phyloP scores from a whole-genome alignment of 2,329 filamentous ascomycete genomes.

The Zymoseptoria passerinii region DNA sequence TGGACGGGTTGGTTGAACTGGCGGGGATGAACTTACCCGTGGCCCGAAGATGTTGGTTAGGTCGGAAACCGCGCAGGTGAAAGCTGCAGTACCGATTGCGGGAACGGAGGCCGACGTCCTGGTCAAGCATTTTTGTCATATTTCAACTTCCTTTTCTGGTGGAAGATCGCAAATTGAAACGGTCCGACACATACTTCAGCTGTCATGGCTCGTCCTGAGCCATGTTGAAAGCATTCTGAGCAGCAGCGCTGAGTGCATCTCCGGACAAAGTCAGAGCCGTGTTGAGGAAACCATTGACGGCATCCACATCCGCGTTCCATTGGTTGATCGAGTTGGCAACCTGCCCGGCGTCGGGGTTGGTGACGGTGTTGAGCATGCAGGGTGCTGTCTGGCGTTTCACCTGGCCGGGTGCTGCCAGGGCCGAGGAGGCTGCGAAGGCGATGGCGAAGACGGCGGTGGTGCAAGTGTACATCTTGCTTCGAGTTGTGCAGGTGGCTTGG shows the following conservation, averaged over 20 bases:
- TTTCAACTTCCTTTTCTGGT: not conserved
- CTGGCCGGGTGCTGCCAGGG: not conserved
- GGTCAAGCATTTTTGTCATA: not conserved
- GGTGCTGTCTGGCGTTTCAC: not conserved
- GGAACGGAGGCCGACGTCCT: conserved; percentile 3
- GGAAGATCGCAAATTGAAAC: too few species aligned
- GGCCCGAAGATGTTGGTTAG: conserved; percentile 10
- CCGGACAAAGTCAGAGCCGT: conserved; percentile 46
- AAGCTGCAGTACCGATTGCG: conserved; percentile 6
- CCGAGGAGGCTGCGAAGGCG: conserved; percentile 1
- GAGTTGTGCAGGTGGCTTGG: too few species aligned
- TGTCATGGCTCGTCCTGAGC: conserved; percentile 19
- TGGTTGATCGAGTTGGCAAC: conserved; percentile 11
- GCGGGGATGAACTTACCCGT: not conserved
- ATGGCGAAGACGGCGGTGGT: conserved; percentile 2
- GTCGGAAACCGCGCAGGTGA: conserved; percentile 8
- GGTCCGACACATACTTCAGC: conserved; percentile 1
- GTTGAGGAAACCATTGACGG: conserved; percentile 48
- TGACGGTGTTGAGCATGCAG: conserved; percentile 12
- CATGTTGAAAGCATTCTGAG: conserved; percentile 4
- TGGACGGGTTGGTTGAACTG: not conserved
- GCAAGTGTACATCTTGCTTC: not conserved
- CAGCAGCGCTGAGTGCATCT: conserved; percentile 44
- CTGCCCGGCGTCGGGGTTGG: conserved; percentile 4
- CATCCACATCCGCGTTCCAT: conserved; percentile 40